Evolutionary conservation across 805 yeast species (phyloP).

Genomic region (Millerago galiae): DNA sequence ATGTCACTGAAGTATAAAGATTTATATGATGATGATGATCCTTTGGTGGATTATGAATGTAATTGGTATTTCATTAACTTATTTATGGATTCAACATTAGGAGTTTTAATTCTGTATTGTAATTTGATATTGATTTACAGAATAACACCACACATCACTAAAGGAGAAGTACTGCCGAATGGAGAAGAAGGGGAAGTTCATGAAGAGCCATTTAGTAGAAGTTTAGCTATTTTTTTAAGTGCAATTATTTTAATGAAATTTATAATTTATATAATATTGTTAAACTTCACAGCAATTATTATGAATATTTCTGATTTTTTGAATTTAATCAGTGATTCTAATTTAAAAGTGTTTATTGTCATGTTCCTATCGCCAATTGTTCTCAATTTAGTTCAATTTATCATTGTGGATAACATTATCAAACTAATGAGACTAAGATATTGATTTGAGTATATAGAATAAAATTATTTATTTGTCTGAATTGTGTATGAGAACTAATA

Average conservation of each 20-base stretch:
- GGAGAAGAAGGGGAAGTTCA: not conserved
- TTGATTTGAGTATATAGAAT: not conserved
- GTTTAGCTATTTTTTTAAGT: conserved; percentile 56
- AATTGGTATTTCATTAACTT: conserved; percentile 92
- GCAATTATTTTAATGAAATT: conserved; percentile 62
- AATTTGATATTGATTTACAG: conserved; percentile 47
- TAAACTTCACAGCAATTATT: conserved; percentile 38
- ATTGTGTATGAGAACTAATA: too few relatives aligned
- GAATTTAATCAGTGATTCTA: conserved; percentile 45
- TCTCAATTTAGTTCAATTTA: conserved; percentile 68
- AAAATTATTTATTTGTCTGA: not conserved
- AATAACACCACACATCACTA: conserved; percentile 40
- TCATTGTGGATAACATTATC: conserved; percentile 68
- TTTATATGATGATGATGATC: conserved; percentile 29
- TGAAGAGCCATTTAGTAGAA: conserved; percentile 44
- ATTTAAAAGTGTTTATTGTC: conserved; percentile 79
- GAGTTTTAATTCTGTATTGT: conserved; percentile 74
- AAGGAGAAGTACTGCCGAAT: conserved; percentile 41
- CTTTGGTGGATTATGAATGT: conserved; percentile 57
- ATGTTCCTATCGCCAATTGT: conserved; percentile 75
- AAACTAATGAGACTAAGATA: conserved; percentile 26
- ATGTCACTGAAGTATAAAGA: conserved; percentile 48
- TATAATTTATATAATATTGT: conserved; percentile 48
- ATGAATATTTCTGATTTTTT: conserved; percentile 56
- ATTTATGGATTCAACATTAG: conserved; percentile 87